Evolutionary conservation across 352 stramenopile species (phyloP), one percentile per base, ranked within the genome.

Genomic region (Pythium sukuiense): DNA sequence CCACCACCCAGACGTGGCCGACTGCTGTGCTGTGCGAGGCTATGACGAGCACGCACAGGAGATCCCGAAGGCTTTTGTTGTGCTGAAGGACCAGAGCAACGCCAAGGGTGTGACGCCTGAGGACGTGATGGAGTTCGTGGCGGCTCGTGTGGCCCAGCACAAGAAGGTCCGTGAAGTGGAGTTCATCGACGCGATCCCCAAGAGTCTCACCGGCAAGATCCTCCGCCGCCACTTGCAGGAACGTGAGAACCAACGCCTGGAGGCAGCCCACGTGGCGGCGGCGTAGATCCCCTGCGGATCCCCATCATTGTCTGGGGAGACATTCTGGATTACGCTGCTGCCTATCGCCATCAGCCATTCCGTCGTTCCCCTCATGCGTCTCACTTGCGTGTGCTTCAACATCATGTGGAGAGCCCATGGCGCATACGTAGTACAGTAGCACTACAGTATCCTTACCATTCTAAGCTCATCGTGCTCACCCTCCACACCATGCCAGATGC

Each of bases 131-230:
- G 74, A 86, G 18, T 96, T 80, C 73, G 89, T 97, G 1, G 85
- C 84, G 41, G 74, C 75, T 30, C 72, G 79, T 49, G 86, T 97
- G 26, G 79, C 86, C 16, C 48, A 58, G 29, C 83, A 90, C 76
- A 98, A 98, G 72, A 80, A 90, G 56, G 68, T 98, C 11, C 73
- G 83, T 58, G 77, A 83, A 13, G 83, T 98, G 20, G 59, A 86
- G 12, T 98, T 97, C 69, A 74, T 88, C 9, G 82, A 96, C 39
- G 71, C 61, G 32, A 97, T 98, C 57, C 95, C 95, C 6, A 98
- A 98, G 72, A 96, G 76, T 56, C 69, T 89, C 4, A 90, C 82
- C 41, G 95, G 95, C 32, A 98, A 98, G 82, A 97, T 98, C 56
- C 74, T 98, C 13, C 80, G 95, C 46, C 76, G 93, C 12, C 70